phyloP scores from a whole-genome alignment of 768 basidiomycete genomes.

The Calocybe indica region DNA sequence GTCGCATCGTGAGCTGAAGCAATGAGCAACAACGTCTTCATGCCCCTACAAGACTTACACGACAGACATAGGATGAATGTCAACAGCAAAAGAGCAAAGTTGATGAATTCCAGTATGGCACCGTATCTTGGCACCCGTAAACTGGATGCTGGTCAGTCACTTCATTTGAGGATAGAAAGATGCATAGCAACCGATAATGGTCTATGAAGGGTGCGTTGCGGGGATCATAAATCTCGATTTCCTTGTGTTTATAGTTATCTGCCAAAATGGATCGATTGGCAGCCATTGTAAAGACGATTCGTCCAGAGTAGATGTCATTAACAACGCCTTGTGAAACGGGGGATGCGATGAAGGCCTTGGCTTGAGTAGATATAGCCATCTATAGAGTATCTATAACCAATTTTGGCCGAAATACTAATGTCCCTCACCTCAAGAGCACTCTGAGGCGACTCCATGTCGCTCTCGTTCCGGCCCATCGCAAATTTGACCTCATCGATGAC shows the following conservation, averaged over 20 bases:
- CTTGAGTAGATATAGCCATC: constrained; percentile 85
- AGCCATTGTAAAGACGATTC: constrained; percentile 58
- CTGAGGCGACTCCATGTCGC: constrained; percentile 62
- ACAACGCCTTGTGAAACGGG: constrained; percentile 85
- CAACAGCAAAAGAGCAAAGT: constrained; percentile 61
- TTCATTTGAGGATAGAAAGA: background rate
- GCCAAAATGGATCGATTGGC: constrained; percentile 72
- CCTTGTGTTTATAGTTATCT: constrained; percentile 83
- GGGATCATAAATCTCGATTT: constrained; percentile 68
- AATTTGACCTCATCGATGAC: constrained; percentile 64
- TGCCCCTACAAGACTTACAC: constrained; percentile 36
- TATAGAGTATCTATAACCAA: constrained; percentile 18
- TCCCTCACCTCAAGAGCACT: constrained; percentile 78
- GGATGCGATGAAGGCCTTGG: constrained; percentile 79
- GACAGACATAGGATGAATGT: constrained; percentile 72
- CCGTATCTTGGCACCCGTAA: constrained; percentile 81
- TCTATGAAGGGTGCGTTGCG: constrained; percentile 69
- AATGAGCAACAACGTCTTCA: background rate
- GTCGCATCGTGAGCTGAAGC: too few species aligned
- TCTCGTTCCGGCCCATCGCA: constrained; percentile 49
- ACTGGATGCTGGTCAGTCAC: constrained; percentile 25
- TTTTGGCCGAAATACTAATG: too few species aligned
- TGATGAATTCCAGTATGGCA: constrained; percentile 71
- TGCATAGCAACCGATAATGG: constrained; percentile 59
- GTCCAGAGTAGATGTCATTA: constrained; percentile 81